Evolutionary conservation across 139 green algal species (phyloP).

Genomic region (Picochlorum sp.): DNA sequence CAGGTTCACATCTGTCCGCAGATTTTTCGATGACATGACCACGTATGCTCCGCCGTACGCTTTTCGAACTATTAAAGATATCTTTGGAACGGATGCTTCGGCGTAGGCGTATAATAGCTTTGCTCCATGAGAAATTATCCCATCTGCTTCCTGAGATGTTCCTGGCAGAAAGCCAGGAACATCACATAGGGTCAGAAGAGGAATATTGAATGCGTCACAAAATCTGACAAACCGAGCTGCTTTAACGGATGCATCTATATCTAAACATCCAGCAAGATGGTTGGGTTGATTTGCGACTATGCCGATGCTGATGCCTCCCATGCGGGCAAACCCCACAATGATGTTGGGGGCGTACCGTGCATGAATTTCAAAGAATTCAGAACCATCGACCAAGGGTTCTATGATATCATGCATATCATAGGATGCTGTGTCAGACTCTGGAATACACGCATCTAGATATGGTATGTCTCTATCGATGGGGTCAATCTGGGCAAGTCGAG

Average conservation of each 20-base stretch:
- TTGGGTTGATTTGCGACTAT: conserved; percentile 62
- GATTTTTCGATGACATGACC: conserved; percentile 51
- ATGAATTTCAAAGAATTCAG: conserved; percentile 56
- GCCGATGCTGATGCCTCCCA: conserved; percentile 50
- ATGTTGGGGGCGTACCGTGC: conserved; percentile 53
- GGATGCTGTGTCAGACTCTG: conserved; percentile 19
- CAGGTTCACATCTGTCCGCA: conserved; percentile 56
- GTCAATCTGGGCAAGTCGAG: conserved; percentile 9
- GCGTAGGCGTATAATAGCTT: conserved; percentile 70
- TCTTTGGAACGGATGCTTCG: conserved; percentile 62
- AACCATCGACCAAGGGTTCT: conserved; percentile 43
- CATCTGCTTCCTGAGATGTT: conserved; percentile 43
- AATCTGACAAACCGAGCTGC: conserved; percentile 63
- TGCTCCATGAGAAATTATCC: conserved; percentile 59
- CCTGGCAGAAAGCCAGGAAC: conserved; percentile 64
- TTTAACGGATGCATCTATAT: conserved; percentile 64
- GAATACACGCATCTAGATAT: conserved; percentile 39
- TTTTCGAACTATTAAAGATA: conserved; percentile 61
- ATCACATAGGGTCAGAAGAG: conserved; percentile 59
- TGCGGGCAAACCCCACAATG: conserved; percentile 48
- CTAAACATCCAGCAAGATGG: conserved; percentile 54
- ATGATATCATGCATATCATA: conserved; percentile 57
- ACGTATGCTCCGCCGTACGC: conserved; percentile 64
- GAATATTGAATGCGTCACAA: conserved; percentile 65
- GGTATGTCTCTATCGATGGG: conserved; percentile 21